phyloP scores from a whole-genome alignment of 2,329 filamentous ascomycete species.

The Fusarium nematophilum region DNA sequence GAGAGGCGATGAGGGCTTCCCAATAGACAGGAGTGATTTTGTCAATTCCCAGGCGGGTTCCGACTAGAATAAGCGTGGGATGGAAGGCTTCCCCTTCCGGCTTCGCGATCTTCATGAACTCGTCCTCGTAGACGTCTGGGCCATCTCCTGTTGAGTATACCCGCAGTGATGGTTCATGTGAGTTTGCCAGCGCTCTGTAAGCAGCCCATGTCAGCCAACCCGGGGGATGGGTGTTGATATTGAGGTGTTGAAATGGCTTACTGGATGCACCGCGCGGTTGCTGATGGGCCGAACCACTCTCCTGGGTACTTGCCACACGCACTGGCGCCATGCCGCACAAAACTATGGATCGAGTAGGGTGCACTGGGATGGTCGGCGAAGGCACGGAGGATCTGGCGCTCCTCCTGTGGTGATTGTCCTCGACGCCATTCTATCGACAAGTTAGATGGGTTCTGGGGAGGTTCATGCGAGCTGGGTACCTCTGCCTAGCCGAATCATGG shows the following conservation, averaged over 20 bases:
- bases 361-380: conserved; percentile 90
- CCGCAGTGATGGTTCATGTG: conserved; percentile 72
- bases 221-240: not conserved
- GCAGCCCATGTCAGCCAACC: conserved; percentile 4
- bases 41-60: conserved; percentile 90
- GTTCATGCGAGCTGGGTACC: conserved; percentile 59
- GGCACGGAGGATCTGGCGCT: conserved; percentile 78
- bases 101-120: conserved; percentile 81
- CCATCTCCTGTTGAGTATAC: conserved; percentile 93
- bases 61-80: conserved; percentile 89
- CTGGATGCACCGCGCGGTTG: conserved; percentile 94
- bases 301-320: conserved; percentile 95
- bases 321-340: conserved; percentile 86
- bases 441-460: conserved; percentile 20
- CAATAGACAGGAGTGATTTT: conserved; percentile 95
- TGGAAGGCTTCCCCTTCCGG: conserved; percentile 74
- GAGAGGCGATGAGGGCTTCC: conserved; percentile 85
- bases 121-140: conserved; percentile 92
- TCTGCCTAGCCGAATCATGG: conserved; percentile 79
- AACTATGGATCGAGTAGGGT: conserved; percentile 94
- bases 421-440: conserved; percentile 75
- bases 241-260: conserved; percentile 58
- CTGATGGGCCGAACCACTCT: conserved; percentile 99
- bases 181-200: conserved; percentile 77
- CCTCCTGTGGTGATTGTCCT: conserved; percentile 66